Percentiles rank a stretch among this genome's conserved stretches.
Conservation (phyloP, 2,329 filamentous ascomycete genomes). For the Botrytis elliptica region DNA sequence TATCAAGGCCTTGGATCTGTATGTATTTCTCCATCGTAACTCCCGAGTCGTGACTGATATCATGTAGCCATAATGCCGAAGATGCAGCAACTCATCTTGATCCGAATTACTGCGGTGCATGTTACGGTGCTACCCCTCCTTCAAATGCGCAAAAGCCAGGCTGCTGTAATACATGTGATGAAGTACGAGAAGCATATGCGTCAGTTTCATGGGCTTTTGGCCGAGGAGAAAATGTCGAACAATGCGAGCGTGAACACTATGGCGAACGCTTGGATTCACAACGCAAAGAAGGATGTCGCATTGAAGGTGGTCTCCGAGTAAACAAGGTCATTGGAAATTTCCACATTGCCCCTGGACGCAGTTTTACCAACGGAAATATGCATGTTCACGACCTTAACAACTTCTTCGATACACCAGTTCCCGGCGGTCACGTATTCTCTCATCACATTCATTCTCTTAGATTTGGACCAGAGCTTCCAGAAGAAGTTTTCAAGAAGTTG, state of each 20-base stretch:
- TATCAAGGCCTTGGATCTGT: constrained; percentile 65
- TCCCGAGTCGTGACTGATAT: constrained; percentile 21
- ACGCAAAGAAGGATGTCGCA: constrained; percentile 86
- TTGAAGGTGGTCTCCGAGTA: constrained; percentile 87
- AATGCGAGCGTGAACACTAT: constrained; percentile 94
- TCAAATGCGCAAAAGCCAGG: constrained; percentile 71
- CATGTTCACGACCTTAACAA: constrained; percentile 97
- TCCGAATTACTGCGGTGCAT: constrained; percentile 88
- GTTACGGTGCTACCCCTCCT: constrained; percentile 81
- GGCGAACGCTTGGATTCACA: constrained; percentile 83
- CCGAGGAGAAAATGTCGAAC: constrained; percentile 85
- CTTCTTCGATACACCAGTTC: constrained; percentile 75
- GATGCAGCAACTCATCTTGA: constrained; percentile 76
- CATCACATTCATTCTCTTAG: constrained; percentile 86
- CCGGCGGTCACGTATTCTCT: constrained; percentile 77
- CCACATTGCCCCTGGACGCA: constrained; percentile 93
- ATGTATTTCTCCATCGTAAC: constrained; percentile 33
- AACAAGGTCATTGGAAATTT: constrained; percentile 99
- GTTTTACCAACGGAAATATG: constrained; percentile 94
- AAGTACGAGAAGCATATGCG: constrained; percentile 93
- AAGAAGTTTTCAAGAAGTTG: constrained; percentile 62
- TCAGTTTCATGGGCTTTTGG: constrained; percentile 90
- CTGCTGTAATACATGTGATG: constrained; percentile 96
- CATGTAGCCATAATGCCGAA: constrained; percentile 59
- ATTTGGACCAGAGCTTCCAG: constrained; percentile 88